Base-by-base conservation (phyloP, 768 basidiomycete genomes). In the Russula earlei region DNA sequence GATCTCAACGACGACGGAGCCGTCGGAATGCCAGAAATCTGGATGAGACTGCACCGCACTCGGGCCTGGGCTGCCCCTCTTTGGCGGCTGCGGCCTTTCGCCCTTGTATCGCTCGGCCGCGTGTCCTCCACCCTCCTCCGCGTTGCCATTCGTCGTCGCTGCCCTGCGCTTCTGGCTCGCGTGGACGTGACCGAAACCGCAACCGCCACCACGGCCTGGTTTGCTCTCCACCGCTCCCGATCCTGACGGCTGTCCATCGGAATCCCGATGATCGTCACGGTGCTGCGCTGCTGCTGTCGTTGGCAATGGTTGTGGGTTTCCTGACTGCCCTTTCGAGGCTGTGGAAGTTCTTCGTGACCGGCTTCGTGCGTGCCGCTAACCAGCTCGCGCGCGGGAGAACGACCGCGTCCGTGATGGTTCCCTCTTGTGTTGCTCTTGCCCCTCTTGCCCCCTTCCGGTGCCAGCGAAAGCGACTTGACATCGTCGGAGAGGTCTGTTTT, bases 11-110 rank as follows among this genome's bases (percentile, higher is more conserved):
- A 72, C 64, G 1, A 72, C 62, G 8, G 67, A 67, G 1, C 72
- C 74, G 52, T 72, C 72, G 20, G 66, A 63, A 24, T 68, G 60
- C 73, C 74, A 74, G 47, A 71, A 66, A 17, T 55, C 52, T 0
- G 52, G 49, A 46, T 66, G 65, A 4, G 37, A 31, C n/a, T 1
- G 29, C 22, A 9, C 34, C 1, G 1, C 20, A 17, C 19, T 31
- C 31, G 45, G 6, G 42, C 42, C 42, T 4, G 22, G 5, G 42
- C 22, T 41, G 29, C 29, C 1, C 11, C 15, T 15, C 11, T 22
- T 19, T 9, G n/a, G 5, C 7, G 20, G 37, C 33, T 5, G 15
- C 15, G 4, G 22, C 14, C 11, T 31, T 11, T 34, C 22, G 37
- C 19, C 27, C 52, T 58, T 49, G 11, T 22, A 25, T 14, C 52